Percentiles rank a stretch among this genome's conserved stretches.
Conservation (phyloP, 1,284 basidiomycete species). For the Singerocomus inundabilis region DNA sequence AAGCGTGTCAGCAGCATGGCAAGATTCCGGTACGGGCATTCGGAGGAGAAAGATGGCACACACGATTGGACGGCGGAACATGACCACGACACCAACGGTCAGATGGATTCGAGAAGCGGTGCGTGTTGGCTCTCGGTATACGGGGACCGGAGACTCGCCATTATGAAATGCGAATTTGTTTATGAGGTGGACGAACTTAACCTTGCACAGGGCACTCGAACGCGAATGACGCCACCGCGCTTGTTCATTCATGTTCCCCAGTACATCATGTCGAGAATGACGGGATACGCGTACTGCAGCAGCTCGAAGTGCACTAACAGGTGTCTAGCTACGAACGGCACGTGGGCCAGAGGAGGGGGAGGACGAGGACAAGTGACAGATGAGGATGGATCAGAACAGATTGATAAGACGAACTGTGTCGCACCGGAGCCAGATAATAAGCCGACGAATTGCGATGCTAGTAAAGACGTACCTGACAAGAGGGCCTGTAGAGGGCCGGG, state of each 20-base stretch:
- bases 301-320: conserved; percentile 19
- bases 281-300: conserved; percentile 20
- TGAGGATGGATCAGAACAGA: conserved; percentile 8
- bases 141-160: conserved; percentile 34
- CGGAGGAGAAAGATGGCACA: conserved; percentile 49
- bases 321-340: conserved; percentile 29
- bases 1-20: conserved; percentile 64
- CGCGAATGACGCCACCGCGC: conserved; percentile 32
- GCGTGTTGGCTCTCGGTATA: conserved; percentile 30
- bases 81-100: conserved; percentile 19
- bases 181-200: conserved; percentile 37
- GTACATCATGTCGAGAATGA: conserved; percentile 34
- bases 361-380: conserved; percentile 10
- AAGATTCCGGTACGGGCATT: conserved; percentile 49
- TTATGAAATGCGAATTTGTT: conserved; percentile 40
- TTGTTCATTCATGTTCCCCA: conserved; percentile 36
- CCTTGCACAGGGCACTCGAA: conserved; percentile 34
- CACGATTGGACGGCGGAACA: conserved; percentile 39
- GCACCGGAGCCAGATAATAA: conserved; percentile 19
- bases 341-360: conserved; percentile 10
- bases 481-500: conserved; percentile 23
- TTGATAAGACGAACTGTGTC: conserved; percentile 26
- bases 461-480: conserved; percentile 27
- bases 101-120: conserved; percentile 30
- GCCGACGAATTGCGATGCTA: conserved; percentile 17